phyloP scores from a whole-genome alignment of 2,329 filamentous ascomycete genomes.

The Trichoderma sp. region DNA sequence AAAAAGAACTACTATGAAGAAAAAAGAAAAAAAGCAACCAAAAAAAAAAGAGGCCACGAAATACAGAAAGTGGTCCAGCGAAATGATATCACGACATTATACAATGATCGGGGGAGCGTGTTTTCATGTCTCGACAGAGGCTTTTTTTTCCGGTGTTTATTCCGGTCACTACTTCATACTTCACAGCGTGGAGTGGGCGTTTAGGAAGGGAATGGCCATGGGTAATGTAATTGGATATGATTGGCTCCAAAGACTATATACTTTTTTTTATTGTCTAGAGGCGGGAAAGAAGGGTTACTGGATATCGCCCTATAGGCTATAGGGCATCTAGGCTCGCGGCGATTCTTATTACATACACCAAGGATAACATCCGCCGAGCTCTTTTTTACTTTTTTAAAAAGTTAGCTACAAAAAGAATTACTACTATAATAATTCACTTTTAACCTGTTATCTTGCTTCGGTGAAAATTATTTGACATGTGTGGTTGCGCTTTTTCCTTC shows the following conservation, averaged over 20 bases:
- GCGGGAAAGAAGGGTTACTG: not conserved
- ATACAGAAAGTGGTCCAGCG: not conserved
- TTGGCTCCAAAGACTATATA: not conserved
- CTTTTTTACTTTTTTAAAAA: not conserved
- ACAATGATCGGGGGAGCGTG: constrained; percentile 7
- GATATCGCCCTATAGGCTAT: not conserved
- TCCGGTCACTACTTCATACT: not conserved
- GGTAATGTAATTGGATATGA: not conserved
- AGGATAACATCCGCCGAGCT: not conserved
- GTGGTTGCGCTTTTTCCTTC: too few relatives aligned
- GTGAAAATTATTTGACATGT: not conserved
- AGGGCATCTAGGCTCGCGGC: not conserved
- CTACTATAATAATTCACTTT: not conserved
- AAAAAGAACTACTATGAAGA: not conserved
- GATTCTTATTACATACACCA: not conserved
- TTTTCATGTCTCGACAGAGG: not conserved
- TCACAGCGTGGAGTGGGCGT: not conserved
- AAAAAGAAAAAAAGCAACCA: not conserved
- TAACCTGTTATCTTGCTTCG: not conserved
- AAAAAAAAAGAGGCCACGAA: not conserved
- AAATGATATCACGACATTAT: constrained; percentile 23
- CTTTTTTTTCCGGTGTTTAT: not conserved
- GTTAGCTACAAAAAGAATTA: not conserved
- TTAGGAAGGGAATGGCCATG: not conserved
- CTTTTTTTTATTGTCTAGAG: not conserved